A percentile compares a stretch with the other conserved stretches of the same genome.
phyloP scores from a whole-genome alignment of 768 basidiomycete species.

The Tulasnella calospora region DNA sequence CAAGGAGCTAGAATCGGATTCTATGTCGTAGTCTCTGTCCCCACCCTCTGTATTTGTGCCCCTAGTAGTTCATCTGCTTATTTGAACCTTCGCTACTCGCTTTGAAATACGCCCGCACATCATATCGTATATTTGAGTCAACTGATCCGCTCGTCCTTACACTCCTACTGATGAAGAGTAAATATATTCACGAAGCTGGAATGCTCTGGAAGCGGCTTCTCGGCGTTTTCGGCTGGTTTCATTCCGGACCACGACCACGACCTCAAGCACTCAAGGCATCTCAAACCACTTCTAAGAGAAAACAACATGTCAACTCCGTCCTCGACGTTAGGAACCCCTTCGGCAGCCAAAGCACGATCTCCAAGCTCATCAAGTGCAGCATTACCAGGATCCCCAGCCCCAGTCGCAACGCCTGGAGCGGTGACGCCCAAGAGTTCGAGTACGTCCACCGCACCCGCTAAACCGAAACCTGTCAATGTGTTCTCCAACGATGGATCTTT shows the following conservation, averaged over 20 bases:
- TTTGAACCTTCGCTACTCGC: neutral
- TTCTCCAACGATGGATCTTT: slow-evolving; percentile 70
- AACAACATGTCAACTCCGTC: neutral
- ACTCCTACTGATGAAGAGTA: neutral
- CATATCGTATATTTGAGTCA: neutral
- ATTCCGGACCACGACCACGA: neutral
- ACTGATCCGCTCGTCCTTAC: neutral
- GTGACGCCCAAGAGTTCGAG: neutral
- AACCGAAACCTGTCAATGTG: slow-evolving; percentile 48
- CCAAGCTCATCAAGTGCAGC: neutral
- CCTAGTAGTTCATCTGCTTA: neutral
- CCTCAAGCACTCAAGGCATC: neutral
- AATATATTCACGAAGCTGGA: neutral
- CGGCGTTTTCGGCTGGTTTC: neutral
- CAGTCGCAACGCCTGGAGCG: neutral
- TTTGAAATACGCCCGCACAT: neutral
- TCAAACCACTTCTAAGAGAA: neutral
- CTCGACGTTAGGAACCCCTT: neutral
- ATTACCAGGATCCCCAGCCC: neutral
- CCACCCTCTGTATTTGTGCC: neutral
- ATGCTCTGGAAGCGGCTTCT: neutral
- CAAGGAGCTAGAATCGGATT: neutral
- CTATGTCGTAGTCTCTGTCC: neutral
- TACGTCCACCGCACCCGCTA: slow-evolving; percentile 32
- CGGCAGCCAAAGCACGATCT: neutral